These are phyloP conservation scores for Cylindricascospora bacillispora DNA, from an alignment of 1,139 yeast genomes.

Conservation along the genomic window DNA sequence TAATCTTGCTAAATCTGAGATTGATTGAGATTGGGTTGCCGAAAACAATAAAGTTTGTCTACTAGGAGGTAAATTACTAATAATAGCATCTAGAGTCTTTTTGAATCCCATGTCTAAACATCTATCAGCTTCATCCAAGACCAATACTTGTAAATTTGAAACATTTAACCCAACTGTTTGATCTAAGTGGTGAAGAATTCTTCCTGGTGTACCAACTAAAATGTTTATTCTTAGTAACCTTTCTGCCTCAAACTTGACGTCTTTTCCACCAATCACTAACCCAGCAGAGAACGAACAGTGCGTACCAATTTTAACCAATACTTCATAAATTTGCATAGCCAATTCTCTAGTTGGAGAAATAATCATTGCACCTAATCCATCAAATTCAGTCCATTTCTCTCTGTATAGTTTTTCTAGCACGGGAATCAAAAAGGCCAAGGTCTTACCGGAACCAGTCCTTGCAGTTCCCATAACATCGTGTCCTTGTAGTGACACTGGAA, in stretches of 20 bases:
- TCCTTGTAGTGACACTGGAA: constrained; percentile 67
- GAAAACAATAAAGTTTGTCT: constrained; percentile 85
- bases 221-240: constrained; percentile 76
- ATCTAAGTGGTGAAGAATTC: constrained; percentile 88
- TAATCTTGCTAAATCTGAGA: constrained; percentile 76
- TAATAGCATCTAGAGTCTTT: constrained; percentile 73
- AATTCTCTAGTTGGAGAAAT: constrained; percentile 91
- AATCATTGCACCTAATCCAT: constrained; percentile 86
- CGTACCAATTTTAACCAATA: constrained; percentile 71
- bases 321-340: constrained; percentile 90
- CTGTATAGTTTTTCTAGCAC: constrained; percentile 59
- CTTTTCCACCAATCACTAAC: constrained; percentile 93
- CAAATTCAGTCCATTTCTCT: constrained; percentile 72
- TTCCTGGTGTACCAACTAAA: constrained; percentile 91
- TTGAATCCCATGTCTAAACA: constrained; percentile 95
- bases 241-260: constrained; percentile 75
- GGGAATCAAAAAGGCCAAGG: constrained; percentile 84
- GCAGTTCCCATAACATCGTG: constrained; percentile 88
- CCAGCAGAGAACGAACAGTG: constrained; percentile 82
- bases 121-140: constrained; percentile 92
- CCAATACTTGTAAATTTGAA: constrained; percentile 66
- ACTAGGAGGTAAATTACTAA: constrained; percentile 68
- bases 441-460: constrained; percentile 93
- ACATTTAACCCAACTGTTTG: constrained; percentile 81
- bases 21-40: constrained; percentile 87